Evolutionary conservation across 2,329 filamentous ascomycete species (phyloP).

Genomic region (Penicillium oxalicum): DNA sequence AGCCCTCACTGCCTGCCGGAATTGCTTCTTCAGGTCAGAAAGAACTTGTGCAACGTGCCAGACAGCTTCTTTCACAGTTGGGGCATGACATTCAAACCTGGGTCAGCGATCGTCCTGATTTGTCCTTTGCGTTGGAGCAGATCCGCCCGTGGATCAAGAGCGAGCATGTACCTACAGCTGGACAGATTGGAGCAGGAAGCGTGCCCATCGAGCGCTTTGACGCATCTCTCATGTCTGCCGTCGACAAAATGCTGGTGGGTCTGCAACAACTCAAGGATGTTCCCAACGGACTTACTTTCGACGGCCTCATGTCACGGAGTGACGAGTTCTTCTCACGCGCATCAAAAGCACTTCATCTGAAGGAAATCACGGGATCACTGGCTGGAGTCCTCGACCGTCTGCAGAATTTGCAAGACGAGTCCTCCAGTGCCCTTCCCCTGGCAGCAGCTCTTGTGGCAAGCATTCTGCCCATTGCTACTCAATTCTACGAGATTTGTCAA

Average conservation of each 20-base stretch:
- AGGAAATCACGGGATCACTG: constrained; percentile 48
- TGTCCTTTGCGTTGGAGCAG: constrained; percentile 61
- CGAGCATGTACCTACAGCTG: constrained; percentile 16
- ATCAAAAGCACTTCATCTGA: constrained; percentile 55
- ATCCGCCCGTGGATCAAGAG: constrained; percentile 58
- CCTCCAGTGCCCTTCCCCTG: constrained; percentile 39
- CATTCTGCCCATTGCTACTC: constrained; percentile 64
- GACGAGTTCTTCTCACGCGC: constrained; percentile 49
- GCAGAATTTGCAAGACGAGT: constrained; percentile 40
- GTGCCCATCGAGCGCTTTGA: constrained; percentile 47
- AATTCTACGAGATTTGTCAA: constrained; percentile 61
- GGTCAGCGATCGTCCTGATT: constrained; percentile 48
- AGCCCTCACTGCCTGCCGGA: constrained; percentile 48
- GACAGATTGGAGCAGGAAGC: constrained; percentile 10
- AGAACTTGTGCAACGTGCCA: constrained; percentile 24
- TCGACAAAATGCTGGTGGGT: constrained; percentile 71
- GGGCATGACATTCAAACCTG: constrained; percentile 41
- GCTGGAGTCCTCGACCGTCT: constrained; percentile 43
- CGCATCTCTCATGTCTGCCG: constrained; percentile 55
- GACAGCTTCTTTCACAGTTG: constrained; percentile 25
- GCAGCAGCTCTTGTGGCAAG: constrained; percentile 55
- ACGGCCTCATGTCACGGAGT: constrained; percentile 57
- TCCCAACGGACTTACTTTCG: constrained; percentile 55
- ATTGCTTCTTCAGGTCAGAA: constrained; percentile 38
- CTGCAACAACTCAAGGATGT: constrained; percentile 61